Base-by-base conservation (phyloP, 495 filamentous ascomycete genomes). In the Amorphotheca resinae region DNA sequence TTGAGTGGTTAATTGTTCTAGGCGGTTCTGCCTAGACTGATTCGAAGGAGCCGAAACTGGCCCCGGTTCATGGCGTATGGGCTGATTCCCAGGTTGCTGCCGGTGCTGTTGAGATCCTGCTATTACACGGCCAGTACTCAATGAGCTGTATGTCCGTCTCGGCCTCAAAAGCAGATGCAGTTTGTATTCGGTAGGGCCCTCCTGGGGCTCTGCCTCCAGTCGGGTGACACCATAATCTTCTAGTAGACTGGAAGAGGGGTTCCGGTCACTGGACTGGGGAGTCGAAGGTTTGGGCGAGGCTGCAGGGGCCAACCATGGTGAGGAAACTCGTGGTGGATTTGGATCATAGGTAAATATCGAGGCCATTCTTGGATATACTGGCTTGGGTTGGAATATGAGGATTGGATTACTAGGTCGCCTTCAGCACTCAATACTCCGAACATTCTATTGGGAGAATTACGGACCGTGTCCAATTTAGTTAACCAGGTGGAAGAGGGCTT, bases 271-370 rank as follows among this genome's bases (percentile, higher is more conserved):
- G 28, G 53, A 42, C 21, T 44, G 53, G 0, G 49, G 50, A 4
- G 53, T 56, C 3, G 54, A 46, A 4, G 54, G 30, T 38, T 52
- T 52, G 7, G 53, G 46, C 16, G 40, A 38, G 33, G 44, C 43
- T 4, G 41, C 37, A 32, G 53, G 50, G 1, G 68, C 73, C 28
- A 80, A 69, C 91, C 91, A 98, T 20, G 91, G 93, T 8, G 89
- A 95, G 12, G 82, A 76, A 21, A 95, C 82, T 61, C 85, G 67
- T 3, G 85, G 83, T 26, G 89, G 84, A 46, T 93, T 81, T 9
- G 85, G 79, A 42, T 95, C 86, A 56, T 81, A 98, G 0, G 89
- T 95, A 61, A 98, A 98, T 45, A 98, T 85, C 11, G 87, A 94
- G 26, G 86, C 84, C 91, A 96, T 98, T 35, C 18, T 28, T 3